Conservation (phyloP, 1,139 yeast species). For the Candida albicans region DNA sequence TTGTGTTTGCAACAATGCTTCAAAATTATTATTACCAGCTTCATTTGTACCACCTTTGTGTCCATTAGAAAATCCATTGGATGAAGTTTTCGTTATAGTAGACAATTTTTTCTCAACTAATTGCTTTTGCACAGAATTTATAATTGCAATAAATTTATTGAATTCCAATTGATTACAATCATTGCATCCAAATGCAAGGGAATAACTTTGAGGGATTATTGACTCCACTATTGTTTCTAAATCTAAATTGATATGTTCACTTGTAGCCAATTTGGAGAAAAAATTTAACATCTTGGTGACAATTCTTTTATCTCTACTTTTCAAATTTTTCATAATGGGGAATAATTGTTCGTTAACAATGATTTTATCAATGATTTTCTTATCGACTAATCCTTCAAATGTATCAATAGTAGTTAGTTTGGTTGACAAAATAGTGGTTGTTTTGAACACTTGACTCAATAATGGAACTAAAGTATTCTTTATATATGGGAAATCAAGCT, state of each 20-base stretch:
- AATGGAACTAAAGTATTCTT: constrained; percentile 75
- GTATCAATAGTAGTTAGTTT: constrained; percentile 70
- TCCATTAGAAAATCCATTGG: constrained; percentile 11
- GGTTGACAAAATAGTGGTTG: constrained; percentile 79
- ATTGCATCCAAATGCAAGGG: constrained; percentile 41
- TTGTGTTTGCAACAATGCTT: constrained; percentile 35
- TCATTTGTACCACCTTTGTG: not conserved
- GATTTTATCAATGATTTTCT: constrained; percentile 65
- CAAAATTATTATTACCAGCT: constrained; percentile 21
- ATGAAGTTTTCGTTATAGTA: constrained; percentile 22
- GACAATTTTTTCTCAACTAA: constrained; percentile 31
- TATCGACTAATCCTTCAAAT: constrained; percentile 57
- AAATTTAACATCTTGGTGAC: constrained; percentile 56
- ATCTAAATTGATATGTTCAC: constrained; percentile 38
- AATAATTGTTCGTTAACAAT: constrained; percentile 74
- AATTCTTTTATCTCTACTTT: constrained; percentile 73
- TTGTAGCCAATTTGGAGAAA: constrained; percentile 45
- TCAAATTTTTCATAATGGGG: constrained; percentile 72
- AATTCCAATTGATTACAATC: constrained; percentile 43
- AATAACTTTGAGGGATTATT: constrained; percentile 39
- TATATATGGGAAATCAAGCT: constrained; percentile 68
- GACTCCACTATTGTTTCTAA: constrained; percentile 38
- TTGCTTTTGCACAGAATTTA: constrained; percentile 30
- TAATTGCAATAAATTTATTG: constrained; percentile 26
- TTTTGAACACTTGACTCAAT: constrained; percentile 69